Evolutionary conservation across 345 rosid species (phyloP).

Genomic region (Populus ilicifolia): DNA sequence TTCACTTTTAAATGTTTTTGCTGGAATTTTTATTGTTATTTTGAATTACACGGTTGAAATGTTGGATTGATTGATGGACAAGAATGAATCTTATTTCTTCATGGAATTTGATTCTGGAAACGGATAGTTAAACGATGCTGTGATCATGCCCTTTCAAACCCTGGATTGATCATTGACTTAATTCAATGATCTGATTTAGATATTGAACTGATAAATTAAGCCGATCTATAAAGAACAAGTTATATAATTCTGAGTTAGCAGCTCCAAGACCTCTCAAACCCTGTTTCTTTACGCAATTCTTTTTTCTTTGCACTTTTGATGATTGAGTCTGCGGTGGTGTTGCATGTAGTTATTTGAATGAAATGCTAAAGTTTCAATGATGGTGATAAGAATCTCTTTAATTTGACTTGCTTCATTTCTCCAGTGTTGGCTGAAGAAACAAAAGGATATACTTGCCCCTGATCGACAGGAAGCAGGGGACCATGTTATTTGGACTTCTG

Average conservation of each 20-base stretch:
- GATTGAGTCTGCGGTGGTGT: not conserved
- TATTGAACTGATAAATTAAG: too few relatives aligned
- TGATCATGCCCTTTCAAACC: not conserved
- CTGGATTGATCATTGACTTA: not conserved
- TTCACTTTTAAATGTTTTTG: not conserved
- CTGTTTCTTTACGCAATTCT: not conserved
- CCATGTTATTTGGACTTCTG: slow-evolving; percentile 83
- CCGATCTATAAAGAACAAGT: too few relatives aligned
- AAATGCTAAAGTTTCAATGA: not conserved
- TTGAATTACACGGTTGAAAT: not conserved
- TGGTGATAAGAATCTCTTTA: not conserved
- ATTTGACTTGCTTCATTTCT: slow-evolving; percentile 6
- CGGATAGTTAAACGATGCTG: not conserved
- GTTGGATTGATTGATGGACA: not conserved
- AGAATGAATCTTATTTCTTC: not conserved
- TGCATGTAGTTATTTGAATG: slow-evolving; percentile 9
- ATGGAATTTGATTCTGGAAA: not conserved
- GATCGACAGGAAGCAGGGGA: slow-evolving; percentile 55
- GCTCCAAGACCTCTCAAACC: too few relatives aligned
- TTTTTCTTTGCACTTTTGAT: too few relatives aligned
- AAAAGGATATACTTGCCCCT: slow-evolving; percentile 66
- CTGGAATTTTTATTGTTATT: not conserved
- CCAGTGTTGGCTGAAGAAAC: slow-evolving; percentile 99
- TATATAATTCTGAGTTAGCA: too few relatives aligned
- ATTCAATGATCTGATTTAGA: not conserved